Evolutionary conservation across 306 rosid species (phyloP), one percentile per base, ranked within the genome.

Genomic region (Gleditsia sinensis): DNA sequence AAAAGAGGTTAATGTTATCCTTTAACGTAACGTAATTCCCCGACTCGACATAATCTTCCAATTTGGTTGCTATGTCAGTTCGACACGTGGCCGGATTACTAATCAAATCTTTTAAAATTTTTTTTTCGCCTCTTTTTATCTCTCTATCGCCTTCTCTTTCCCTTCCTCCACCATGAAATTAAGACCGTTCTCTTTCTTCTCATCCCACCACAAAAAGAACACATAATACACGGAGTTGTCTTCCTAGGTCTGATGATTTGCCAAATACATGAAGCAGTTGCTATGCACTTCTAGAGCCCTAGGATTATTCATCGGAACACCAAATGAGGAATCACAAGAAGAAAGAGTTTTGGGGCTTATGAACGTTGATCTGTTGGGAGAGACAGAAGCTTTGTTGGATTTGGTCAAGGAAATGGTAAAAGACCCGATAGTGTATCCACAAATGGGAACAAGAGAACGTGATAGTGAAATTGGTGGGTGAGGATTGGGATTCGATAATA

Each of bases 181-280:
- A n/a, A n/a, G n/a, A n/a, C n/a, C n/a, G n/a, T n/a, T n/a, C n/a
- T n/a, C n/a, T n/a, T n/a, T n/a, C n/a, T n/a, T n/a, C n/a, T n/a
- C n/a, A n/a, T n/a, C n/a, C n/a, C n/a, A n/a, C n/a, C n/a, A n/a
- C n/a, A n/a, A n/a, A n/a, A n/a, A n/a, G n/a, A n/a, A n/a, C n/a
- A n/a, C n/a, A n/a, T n/a, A n/a, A n/a, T n/a, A n/a, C n/a, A n/a
- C n/a, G 97, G 85, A 87, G 50, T 90, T 89, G 27, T 89, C 95
- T 5, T 78, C 88, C 2, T 91, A 90, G 87, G 91, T 87, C n/a
- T 75, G 95, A 25, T 91, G 95, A 91, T 87, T 82, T 67, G 95
- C 88, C 0, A 70, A 78, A 34, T 83, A 91, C 81, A 24, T 89
- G 7, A 91, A 89, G 42, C 83, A 53, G 4, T 79, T 87, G 7